Conservation (phyloP, 2,329 filamentous ascomycete genomes). For the Corniculantispora saksenae region DNA sequence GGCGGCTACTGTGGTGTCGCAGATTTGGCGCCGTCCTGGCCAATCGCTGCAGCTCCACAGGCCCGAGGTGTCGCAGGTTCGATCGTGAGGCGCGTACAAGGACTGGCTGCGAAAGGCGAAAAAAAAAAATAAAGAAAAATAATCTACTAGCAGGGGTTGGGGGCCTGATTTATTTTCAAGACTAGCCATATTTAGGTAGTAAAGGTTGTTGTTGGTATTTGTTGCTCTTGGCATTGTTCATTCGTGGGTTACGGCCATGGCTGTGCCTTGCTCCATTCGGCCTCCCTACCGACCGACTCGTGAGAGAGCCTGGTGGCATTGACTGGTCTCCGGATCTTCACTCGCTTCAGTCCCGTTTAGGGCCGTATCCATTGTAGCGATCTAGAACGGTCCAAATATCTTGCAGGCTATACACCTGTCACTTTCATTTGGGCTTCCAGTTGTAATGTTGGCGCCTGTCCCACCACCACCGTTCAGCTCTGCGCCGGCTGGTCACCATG, state of each 20-base stretch:
- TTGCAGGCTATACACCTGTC: neutral
- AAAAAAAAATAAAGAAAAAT: neutral
- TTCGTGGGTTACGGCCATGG: neutral
- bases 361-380: neutral
- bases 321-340: neutral
- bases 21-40: conserved; percentile 24
- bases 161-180: neutral
- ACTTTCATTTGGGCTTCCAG: neutral
- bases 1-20: conserved; percentile 19
- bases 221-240: neutral
- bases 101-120: neutral
- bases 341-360: neutral
- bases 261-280: no score
- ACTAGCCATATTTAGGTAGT: neutral
- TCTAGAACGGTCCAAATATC: conserved; percentile 1
- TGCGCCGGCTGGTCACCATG: no score
- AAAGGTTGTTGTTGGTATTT: neutral
- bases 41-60: conserved; percentile 30
- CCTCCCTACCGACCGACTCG: no score
- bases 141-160: neutral
- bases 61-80: conserved; percentile 8
- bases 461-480: neutral
- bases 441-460: neutral
- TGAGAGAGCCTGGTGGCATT: no score
- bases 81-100: neutral